phyloP scores from a whole-genome alignment of 2,329 filamentous ascomycete species.

The Pseudogymnoascus sp. region DNA sequence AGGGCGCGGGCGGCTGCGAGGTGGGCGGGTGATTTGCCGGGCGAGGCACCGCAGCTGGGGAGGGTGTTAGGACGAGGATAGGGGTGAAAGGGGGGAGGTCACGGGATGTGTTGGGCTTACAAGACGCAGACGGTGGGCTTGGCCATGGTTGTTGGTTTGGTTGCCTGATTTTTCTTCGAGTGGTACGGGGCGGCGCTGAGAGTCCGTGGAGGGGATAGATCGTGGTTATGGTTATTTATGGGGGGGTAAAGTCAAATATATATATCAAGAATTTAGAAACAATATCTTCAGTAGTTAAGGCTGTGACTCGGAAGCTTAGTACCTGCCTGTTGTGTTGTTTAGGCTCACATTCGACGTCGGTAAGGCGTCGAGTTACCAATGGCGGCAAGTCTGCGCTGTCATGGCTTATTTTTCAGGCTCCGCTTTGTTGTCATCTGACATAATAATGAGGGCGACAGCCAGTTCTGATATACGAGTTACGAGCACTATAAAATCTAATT shows the following conservation, averaged over 20 bases:
- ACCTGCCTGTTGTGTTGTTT: background rate
- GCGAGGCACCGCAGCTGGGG: conserved; percentile 64
- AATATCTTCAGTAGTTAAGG: background rate
- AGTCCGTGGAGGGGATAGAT: background rate
- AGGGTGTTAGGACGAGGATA: background rate
- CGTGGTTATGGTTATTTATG: background rate
- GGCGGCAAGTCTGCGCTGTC: background rate
- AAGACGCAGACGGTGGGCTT: conserved; percentile 3
- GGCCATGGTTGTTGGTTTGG: background rate
- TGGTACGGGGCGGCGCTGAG: background rate
- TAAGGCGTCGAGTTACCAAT: background rate
- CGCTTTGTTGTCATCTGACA: background rate
- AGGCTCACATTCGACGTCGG: background rate
- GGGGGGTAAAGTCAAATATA: background rate
- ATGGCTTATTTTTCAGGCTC: background rate
- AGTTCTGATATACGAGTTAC: background rate
- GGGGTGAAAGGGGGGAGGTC: background rate
- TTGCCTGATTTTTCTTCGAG: background rate
- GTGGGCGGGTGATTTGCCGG: conserved; percentile 64
- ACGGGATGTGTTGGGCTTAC: background rate
- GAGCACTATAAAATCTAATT: background rate
- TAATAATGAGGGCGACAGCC: background rate
- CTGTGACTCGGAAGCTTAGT: background rate
- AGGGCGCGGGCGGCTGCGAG: conserved; percentile 68
- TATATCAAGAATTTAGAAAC: background rate